These are phyloP conservation scores for Xerocomellus chrysenteron DNA, from an alignment of 768 basidiomycete species.

Conservation along the genomic window DNA sequence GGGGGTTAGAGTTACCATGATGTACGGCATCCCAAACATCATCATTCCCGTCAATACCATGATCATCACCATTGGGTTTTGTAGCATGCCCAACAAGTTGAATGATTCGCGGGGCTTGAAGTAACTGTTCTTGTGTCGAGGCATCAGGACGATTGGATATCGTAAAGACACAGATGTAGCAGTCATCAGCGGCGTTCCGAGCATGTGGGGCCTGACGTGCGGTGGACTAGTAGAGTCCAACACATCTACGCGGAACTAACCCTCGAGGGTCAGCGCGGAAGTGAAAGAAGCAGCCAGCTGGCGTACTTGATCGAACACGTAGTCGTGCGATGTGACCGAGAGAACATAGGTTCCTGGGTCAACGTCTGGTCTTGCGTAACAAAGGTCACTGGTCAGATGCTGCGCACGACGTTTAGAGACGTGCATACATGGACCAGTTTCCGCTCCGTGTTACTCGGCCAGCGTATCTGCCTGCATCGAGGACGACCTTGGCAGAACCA, in stretches of 20 bases:
- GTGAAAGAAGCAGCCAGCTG: background rate
- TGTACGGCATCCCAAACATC: slow-evolving; percentile 72
- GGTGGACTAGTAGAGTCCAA: slow-evolving; percentile 40
- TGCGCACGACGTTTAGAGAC: background rate
- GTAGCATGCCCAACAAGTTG: slow-evolving; percentile 71
- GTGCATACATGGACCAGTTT: slow-evolving; percentile 62
- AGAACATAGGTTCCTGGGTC: slow-evolving; percentile 68
- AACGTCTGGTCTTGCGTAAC: slow-evolving; percentile 55
- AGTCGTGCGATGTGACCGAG: slow-evolving; percentile 64
- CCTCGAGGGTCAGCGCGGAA: slow-evolving; percentile 1
- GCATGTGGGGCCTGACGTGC: slow-evolving; percentile 61
- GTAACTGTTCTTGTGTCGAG: slow-evolving; percentile 58
- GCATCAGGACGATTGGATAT: slow-evolving; percentile 58
- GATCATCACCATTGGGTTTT: slow-evolving; percentile 83
- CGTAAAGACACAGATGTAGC: slow-evolving; percentile 52
- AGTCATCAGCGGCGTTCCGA: slow-evolving; percentile 68
- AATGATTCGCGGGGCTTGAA: slow-evolving; percentile 72
- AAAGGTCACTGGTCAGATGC: slow-evolving; percentile 8
- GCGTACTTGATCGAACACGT: slow-evolving; percentile 67
- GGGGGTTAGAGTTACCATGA: slow-evolving; percentile 51
- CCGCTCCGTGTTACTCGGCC: slow-evolving; percentile 59
- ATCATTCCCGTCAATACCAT: slow-evolving; percentile 66
- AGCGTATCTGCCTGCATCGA: slow-evolving; percentile 57
- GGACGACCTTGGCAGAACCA: slow-evolving; percentile 54
- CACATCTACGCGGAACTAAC: slow-evolving; percentile 69